Evolutionary conservation across 225 moss, liverwort and hornwort species (phyloP), one percentile per base, ranked within the genome.

Genomic region (Ulota crispa): DNA sequence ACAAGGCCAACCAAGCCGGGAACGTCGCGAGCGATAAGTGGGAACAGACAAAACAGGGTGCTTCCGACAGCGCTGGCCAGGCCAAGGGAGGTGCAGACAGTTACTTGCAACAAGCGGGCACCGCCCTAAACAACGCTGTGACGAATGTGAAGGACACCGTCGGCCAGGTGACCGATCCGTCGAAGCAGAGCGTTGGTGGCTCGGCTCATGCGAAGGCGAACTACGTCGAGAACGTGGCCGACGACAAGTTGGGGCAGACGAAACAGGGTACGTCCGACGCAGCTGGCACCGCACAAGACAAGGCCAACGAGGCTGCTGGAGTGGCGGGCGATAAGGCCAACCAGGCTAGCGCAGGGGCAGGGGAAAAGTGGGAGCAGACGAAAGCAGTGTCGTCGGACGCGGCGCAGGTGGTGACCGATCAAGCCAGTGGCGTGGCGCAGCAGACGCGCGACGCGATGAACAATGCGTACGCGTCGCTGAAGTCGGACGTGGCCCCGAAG

Each of bases 321-420:
- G 75, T 20, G 12, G 45, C 75, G 0, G 75, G 75, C 13, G 82
- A 82, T 20, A 75, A 75, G 75, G 68, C 68, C 5, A 82, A 82
- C 75, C 68, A 63, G 4, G 82, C 63, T 0, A 6, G 53, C 36
- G 59, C 8, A 10, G 6, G 74, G 0, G 84, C 85, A 2, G 85
- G 85, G 6, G 3, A 85, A 68, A 85, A 78, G 73, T 72, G 81
- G 85, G 85, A 85, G 72, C 85, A 85, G 81, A 72, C 85, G 37
- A 85, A 85, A 76, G 77, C 77, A 6, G 82, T 2, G 2, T 61
- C 81, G 0, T 73, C 85, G 4, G 67, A 82, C 6, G 73, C 73
- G 0, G 1, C 73, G 0, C 72, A 78, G 9, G 61, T 28, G 9
- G 73, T 60, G 0, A 67, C 81, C 0, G 61, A 78, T 9, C 52